Base-by-base conservation (phyloP, 345 rosid genomes). In the Garcia nutans region DNA sequence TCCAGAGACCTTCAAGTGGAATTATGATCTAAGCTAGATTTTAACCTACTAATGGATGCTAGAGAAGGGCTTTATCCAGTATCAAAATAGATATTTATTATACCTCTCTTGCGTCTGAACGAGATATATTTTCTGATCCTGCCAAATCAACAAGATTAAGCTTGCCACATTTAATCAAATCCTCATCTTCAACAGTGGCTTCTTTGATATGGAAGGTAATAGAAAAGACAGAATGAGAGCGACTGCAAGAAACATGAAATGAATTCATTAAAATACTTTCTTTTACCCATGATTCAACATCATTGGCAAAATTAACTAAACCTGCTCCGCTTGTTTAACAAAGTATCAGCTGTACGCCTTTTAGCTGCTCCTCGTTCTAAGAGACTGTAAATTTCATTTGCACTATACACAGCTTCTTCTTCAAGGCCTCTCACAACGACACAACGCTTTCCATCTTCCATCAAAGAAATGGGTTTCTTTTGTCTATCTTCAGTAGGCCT, bases 71-170 rank as follows among this genome's bases (percentile, higher is more conserved):
- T 47, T 2, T 47, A 47, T 47, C 50, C 50, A 9, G 10, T 47
- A 47, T 2, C 10, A 37, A 37, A 69, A 23, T 19, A 28, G 31
- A 33, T 68, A 54, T 49, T 52, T 52, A 71, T 2, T 70, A 17
- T 78, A 88, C 93, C 90, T 92, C 99, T 65, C 97, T 80, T 74
- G 97, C 88, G 73, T 97, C 99, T 8, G 96, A 93, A 6, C 97
- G 91, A 45, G 90, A 89, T 75, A 95, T 91, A 70, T 95, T 95
- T 79, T 95, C 99, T 20, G 99, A 95, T 69, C 99, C 99, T 20
- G 99, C 99, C 87, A 95, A 81, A 89, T 95, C 99, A 77, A 95
- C 99, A 81, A 95, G 97, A 79, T 93, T 90, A 78, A 95, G 97
- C 89, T 93, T 95, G 57, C 99, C 99, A 73, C 99, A 95, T 82